phyloP scores from a whole-genome alignment of 1,139 yeast species.

The Zhuliangozyma parablackwelliae region DNA sequence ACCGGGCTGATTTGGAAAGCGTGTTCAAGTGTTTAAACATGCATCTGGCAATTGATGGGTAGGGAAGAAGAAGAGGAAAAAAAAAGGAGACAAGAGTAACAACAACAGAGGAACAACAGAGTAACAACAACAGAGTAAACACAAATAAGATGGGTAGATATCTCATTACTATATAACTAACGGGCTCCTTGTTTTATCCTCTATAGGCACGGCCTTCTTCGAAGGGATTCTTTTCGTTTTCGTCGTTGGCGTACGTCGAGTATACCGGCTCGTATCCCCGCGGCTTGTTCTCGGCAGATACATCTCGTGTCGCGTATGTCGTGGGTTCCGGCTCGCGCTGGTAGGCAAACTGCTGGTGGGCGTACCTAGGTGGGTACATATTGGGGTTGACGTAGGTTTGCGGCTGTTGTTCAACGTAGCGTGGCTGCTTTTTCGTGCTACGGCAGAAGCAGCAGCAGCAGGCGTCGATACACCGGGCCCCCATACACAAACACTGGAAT shows the following conservation, averaged over 20 bases:
- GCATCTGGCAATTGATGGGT: too few species aligned
- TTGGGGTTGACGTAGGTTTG: slow-evolving; percentile 29
- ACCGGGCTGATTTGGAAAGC: too few species aligned
- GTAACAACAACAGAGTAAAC: too few species aligned
- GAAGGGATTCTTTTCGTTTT: slow-evolving; percentile 12
- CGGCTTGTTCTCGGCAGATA: slow-evolving; percentile 6
- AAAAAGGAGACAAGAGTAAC: too few species aligned
- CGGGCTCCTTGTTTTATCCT: not conserved
- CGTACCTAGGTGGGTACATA: slow-evolving; percentile 30
- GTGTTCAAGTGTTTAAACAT: too few species aligned
- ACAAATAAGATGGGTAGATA: too few species aligned
- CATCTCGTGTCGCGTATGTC: slow-evolving; percentile 6
- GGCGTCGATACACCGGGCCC: slow-evolving; percentile 39
- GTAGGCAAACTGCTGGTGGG: slow-evolving; percentile 13
- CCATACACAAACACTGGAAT: slow-evolving; percentile 43
- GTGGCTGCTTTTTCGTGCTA: not conserved
- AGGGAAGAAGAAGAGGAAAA: too few species aligned
- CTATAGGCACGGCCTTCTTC: slow-evolving; percentile 5
- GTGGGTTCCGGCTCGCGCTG: slow-evolving; percentile 10
- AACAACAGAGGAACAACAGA: too few species aligned
- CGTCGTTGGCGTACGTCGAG: slow-evolving; percentile 1
- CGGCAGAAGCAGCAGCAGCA: slow-evolving; percentile 46
- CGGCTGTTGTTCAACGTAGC: slow-evolving; percentile 2
- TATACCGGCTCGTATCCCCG: slow-evolving; percentile 12
- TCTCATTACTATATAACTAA: too few species aligned